These are phyloP conservation scores for Porogramme epimiltina DNA, from an alignment of 1,284 basidiomycete species.

Conservation along the genomic window DNA sequence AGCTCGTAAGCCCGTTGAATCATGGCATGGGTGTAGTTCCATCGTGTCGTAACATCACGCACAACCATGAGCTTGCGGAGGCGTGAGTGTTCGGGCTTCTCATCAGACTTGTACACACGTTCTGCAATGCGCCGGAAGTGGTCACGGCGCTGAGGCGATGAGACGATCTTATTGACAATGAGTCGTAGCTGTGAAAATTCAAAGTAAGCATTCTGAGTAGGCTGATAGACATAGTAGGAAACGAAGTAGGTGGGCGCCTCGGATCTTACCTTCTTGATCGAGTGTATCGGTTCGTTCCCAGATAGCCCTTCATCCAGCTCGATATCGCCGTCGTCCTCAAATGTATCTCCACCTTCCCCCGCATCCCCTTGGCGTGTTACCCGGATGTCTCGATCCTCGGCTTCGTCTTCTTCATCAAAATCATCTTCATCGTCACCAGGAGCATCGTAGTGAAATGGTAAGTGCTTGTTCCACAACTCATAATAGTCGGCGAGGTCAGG, in stretches of 20 bases:
- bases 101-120: neutral
- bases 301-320: no score
- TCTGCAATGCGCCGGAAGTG: conserved; percentile 4
- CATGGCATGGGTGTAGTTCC: conserved; percentile 20
- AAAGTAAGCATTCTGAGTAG: no score
- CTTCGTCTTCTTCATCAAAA: neutral
- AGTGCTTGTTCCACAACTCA: conserved; percentile 21
- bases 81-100: neutral
- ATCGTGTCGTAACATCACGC: conserved; percentile 15
- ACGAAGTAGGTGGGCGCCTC: no score
- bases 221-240: no score
- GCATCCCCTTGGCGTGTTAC: no score
- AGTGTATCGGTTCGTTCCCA: no score
- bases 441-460: conserved; percentile 31
- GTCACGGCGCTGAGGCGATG: conserved; percentile 13
- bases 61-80: conserved; percentile 12
- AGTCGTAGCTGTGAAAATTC: conserved; percentile 12
- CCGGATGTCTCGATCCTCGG: neutral
- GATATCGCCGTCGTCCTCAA: no score
- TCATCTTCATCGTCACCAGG: conserved; percentile 19
- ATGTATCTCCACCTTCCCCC: no score
- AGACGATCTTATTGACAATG: conserved; percentile 15
- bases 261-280: no score
- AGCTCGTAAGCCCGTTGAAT: conserved; percentile 10
- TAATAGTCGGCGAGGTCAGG: conserved; percentile 32